These are phyloP conservation scores for Tritrichomonas musculus DNA, from an alignment of 208 protist genomes.

Conservation along the genomic window DNA sequence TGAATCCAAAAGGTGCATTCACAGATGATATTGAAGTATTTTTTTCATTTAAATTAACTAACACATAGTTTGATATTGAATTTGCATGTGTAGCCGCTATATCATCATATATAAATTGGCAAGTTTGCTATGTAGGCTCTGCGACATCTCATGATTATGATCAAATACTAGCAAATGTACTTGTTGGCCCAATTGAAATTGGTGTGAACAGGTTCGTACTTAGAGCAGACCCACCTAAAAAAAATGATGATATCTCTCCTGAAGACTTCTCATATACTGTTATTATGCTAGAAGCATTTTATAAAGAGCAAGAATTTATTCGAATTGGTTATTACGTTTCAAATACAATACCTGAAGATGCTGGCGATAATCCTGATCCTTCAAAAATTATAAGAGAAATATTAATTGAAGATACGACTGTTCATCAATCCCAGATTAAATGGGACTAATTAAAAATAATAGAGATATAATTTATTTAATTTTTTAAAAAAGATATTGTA, in stretches of 20 bases:
- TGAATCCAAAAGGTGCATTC: neutral
- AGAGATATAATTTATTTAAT: too few relatives aligned
- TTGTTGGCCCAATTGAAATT: slow-evolving; percentile 28
- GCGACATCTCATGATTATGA: slow-evolving; percentile 8
- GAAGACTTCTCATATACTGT: slow-evolving; percentile 6
- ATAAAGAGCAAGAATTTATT: slow-evolving; percentile 35
- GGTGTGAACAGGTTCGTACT: slow-evolving; percentile 15
- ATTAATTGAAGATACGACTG: neutral
- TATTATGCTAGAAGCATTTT: neutral
- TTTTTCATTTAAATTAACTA: neutral
- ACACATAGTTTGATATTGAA: slow-evolving; percentile 8
- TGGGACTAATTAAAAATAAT: slow-evolving; percentile 24
- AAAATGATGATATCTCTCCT: neutral
- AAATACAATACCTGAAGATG: neutral
- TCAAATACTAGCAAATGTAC: neutral
- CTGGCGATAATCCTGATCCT: neutral
- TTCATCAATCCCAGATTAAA: slow-evolving; percentile 27
- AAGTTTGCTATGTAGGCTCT: slow-evolving; percentile 22
- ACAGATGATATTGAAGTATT: neutral
- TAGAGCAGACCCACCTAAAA: neutral
- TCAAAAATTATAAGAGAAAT: neutral
- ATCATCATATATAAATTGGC: slow-evolving; percentile 6
- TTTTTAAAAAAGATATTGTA: too few relatives aligned
- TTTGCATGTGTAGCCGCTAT: slow-evolving; percentile 13
- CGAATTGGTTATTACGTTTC: slow-evolving; percentile 34